Base-by-base conservation (phyloP, 2,329 filamentous ascomycete genomes). In the Aureobasidium pullulans region DNA sequence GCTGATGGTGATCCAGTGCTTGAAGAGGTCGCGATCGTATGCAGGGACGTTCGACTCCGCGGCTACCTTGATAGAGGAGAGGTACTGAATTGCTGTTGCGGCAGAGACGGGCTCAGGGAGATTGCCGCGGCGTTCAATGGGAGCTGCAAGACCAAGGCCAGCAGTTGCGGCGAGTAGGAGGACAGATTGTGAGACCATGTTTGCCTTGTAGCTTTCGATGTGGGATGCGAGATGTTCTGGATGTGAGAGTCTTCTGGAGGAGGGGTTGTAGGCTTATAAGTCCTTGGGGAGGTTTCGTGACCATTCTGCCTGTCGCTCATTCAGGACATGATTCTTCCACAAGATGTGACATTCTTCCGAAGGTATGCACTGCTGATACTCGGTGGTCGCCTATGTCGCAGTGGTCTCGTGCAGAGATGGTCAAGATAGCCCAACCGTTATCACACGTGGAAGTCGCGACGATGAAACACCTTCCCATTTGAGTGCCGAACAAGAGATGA, bases 11-110 rank as follows among this genome's bases (percentile, higher is more conserved):
- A 79, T 81, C 88, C 88, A 91, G 72, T 85, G 83, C 2, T 84
- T 85, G 74, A 92, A 92, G 56, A 85, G 73, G 66, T 82, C 79
- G 56, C 89, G 85, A 60, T 79, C 75, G 73, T 91, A 90, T 19
- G 67, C 76, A 76, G 61, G 66, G 34, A 50, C 62, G 60, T 69
- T 69, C 39, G 57, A 65, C 53, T 67, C 67, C 28, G 65, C 67
- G 43, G 59, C 67, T 31, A 64, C 62, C 28, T 64, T 63, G 16
- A 68, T 67, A 57, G 62, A 47, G 34, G 42, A 64, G n/a, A 69
- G 59, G 59, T 69, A 69, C 5, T 65, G 64, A 28, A 63, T 61
- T 29, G 67, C 67, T 3, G 67, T 69, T n/a, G 67, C 60, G n/a
- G 64, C 66, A 4, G 66, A 65, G 48, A 69, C 61, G 13, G 68